These are phyloP conservation scores for Sugiyamaella lignohabitans DNA, from an alignment of 805 yeast species.

Conservation along the genomic window DNA sequence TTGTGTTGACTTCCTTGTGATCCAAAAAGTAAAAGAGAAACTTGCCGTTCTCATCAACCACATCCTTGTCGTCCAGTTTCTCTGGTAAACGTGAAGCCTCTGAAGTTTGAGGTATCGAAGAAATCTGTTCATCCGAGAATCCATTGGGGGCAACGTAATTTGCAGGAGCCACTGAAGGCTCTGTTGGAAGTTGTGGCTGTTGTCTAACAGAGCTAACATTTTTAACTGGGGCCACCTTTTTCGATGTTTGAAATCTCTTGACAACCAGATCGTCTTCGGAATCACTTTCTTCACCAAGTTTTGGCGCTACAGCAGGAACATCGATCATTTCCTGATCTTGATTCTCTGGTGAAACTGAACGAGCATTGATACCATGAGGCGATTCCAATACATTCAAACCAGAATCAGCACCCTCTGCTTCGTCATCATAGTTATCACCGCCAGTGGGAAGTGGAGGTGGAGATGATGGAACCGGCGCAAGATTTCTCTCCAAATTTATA, in stretches of 20 bases:
- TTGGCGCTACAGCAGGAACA: too few species aligned
- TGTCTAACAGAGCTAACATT: neutral
- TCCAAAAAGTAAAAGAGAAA: slow-evolving; percentile 88
- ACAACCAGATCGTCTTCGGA: neutral
- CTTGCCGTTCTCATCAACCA: slow-evolving; percentile 37
- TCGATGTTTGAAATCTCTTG: neutral
- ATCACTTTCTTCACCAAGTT: too few species aligned
- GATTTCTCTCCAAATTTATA: neutral
- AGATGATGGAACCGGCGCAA: slow-evolving; percentile 10
- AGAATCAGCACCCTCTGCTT: too few species aligned
- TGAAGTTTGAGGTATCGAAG: slow-evolving; percentile 1
- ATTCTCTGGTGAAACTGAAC: too few species aligned
- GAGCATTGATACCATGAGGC: too few species aligned
- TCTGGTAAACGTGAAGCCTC: slow-evolving; percentile 13
- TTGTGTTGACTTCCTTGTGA: slow-evolving; percentile 67
- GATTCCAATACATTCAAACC: too few species aligned
- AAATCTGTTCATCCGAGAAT: too few species aligned
- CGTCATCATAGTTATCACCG: slow-evolving; percentile 4
- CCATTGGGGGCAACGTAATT: too few species aligned
- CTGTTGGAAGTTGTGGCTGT: neutral
- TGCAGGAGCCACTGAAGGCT: too few species aligned
- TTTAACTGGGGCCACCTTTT: neutral
- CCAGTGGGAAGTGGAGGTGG: slow-evolving; percentile 5
- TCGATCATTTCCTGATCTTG: neutral
- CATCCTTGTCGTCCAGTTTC: slow-evolving; percentile 23